phyloP scores from a whole-genome alignment of 2,329 filamentous ascomycete genomes.

The Coleophoma cylindrospora region DNA sequence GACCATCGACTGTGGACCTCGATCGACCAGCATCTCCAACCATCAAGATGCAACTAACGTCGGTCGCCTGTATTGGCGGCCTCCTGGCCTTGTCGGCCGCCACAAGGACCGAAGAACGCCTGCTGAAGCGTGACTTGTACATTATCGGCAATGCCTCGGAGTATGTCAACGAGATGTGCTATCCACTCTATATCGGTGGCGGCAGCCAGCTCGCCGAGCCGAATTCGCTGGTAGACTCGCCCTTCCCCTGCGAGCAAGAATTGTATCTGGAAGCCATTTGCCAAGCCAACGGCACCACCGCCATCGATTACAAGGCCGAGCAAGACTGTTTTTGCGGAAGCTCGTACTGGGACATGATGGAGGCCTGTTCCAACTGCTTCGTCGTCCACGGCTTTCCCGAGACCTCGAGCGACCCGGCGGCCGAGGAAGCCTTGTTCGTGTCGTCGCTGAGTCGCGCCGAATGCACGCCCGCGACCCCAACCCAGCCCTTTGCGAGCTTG shows the following conservation, averaged over 20 bases:
- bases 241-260: conserved; percentile 11
- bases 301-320: conserved; percentile 22
- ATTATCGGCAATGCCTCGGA: no score
- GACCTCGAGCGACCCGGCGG: conserved; percentile 11
- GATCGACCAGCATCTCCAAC: no score
- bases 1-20: no score
- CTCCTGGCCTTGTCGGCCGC: no score
- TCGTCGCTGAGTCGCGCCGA: conserved; percentile 26
- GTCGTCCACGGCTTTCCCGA: conserved; percentile 32
- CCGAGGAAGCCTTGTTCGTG: conserved; percentile 25
- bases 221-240: conserved; percentile 8
- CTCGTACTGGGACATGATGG: conserved; percentile 33
- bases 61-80: no score
- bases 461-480: conserved; percentile 30
- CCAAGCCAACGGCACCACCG: conserved; percentile 26
- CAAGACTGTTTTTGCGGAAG: conserved; percentile 36
- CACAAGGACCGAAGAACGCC: no score
- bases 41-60: no score
- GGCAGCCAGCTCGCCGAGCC: no score
- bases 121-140: no score
- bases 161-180: no score
- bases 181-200: background rate
- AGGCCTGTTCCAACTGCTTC: conserved; percentile 33
- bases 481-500: conserved; percentile 26
- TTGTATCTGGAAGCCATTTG: conserved; percentile 24